Evolutionary conservation across 257 asterid genomes (phyloP), one percentile per base, ranked within the genome.

Genomic region (Solanum virginianum): DNA sequence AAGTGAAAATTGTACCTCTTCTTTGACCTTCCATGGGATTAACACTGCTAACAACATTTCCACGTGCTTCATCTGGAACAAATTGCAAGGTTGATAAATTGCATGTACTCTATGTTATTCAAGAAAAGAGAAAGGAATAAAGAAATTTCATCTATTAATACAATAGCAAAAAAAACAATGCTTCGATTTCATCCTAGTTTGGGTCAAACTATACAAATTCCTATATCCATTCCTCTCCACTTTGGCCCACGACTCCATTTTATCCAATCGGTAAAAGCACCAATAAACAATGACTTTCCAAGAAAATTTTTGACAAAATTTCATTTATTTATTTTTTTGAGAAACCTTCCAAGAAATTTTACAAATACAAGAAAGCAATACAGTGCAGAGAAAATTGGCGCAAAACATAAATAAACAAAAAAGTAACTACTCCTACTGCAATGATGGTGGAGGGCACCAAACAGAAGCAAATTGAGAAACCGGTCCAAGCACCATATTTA

Each of bases 1-100:
- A 74, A 56, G 54, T 20, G 69, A 63, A 85, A 81, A 80, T 72
- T 36, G 68, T 91, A 93, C 99, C 97, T 92, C 95, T 93, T 88
- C 49, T 91, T 88, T 90, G 94, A 87, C 90, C 91, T 89, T 94
- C 97, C 84, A 69, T 79, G 75, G 87, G 80, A 84, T 86, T 89
- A 69, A 94, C 80, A 82, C 93, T 96, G 91, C 89, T 88, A 85
- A 81, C 41, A 66, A 85, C 92, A 81, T 86, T 90, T 49, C 90
- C 93, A 69, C 89, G 88, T 86, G 87, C 86, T 82, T 91, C 94
- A 91, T 90, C 97, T 91, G 93, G 80, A 53, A 79, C 66, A 79
- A 79, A 53, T 51, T 29, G 83, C 83, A 10, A 77, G 47, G 43
- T 24, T 53, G 22, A 79, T 29, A 53, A 26, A 79, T 54, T 79